A percentile compares a stretch with the other conserved stretches of the same genome.
Evolutionary conservation across 768 basidiomycete genomes (phyloP).

Genomic region (Boletus sp.): DNA sequence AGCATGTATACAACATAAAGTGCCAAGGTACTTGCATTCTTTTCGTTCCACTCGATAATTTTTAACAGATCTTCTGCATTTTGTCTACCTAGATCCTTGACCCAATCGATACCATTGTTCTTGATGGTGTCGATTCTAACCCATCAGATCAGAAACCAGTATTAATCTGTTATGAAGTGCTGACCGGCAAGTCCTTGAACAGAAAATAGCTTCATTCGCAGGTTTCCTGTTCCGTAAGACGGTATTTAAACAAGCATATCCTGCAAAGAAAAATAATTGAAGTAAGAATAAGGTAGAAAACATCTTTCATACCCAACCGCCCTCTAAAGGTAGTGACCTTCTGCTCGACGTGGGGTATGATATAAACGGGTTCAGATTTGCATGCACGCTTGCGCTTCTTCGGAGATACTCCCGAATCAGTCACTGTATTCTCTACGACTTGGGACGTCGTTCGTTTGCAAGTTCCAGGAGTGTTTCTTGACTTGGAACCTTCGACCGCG

Average conservation of each 20-base stretch:
- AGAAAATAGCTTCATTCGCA: constrained; percentile 63
- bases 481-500: neutral
- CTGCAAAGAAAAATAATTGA: constrained; percentile 27
- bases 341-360: constrained; percentile 68
- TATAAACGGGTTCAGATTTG: constrained; percentile 52
- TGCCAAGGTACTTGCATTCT: constrained; percentile 47
- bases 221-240: constrained; percentile 72
- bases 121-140: constrained; percentile 69
- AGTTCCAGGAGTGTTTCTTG: neutral
- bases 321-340: constrained; percentile 71
- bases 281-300: neutral
- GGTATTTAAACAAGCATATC: constrained; percentile 85
- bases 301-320: constrained; percentile 41
- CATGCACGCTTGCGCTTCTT: constrained; percentile 31
- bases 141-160: neutral
- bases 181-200: constrained; percentile 64
- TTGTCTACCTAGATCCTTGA: constrained; percentile 74
- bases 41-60: constrained; percentile 90
- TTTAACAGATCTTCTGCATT: constrained; percentile 70
- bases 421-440: constrained; percentile 4
- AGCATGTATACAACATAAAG: neutral
- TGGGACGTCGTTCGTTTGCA: constrained; percentile 12
- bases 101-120: constrained; percentile 77
- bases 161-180: neutral
- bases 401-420: constrained; percentile 3